These are phyloP conservation scores for Nyctanthes arbortristis DNA, from an alignment of 257 asterid genomes.

Conservation along the genomic window DNA sequence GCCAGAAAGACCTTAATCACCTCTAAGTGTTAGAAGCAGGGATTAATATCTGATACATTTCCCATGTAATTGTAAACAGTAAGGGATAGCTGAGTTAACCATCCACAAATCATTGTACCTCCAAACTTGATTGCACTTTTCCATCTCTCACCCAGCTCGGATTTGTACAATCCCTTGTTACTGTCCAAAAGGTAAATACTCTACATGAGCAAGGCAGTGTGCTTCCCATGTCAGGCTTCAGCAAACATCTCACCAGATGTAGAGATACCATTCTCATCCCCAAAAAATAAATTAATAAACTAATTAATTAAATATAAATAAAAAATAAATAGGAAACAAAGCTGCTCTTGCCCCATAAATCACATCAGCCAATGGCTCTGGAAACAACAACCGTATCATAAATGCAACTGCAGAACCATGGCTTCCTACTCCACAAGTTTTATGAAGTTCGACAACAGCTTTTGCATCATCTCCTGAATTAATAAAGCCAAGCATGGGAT, in stretches of 20 bases:
- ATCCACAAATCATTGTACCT: not conserved
- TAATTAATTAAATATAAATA: too few relatives aligned
- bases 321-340: too few relatives aligned
- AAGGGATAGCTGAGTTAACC: too few relatives aligned
- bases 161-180: too few relatives aligned
- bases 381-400: not conserved
- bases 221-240: too few relatives aligned
- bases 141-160: too few relatives aligned
- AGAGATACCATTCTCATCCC: too few relatives aligned
- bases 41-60: not conserved
- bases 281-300: too few relatives aligned
- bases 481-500: constrained; percentile 3
- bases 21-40: not conserved
- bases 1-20: not conserved
- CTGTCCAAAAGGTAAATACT: too few relatives aligned
- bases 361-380: not conserved
- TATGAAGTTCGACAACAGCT: constrained; percentile 8
- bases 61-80: too few relatives aligned
- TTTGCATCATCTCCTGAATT: constrained; percentile 27
- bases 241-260: too few relatives aligned
- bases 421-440: constrained; percentile 18
- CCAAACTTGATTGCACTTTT: not conserved
- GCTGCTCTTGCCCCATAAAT: not conserved
- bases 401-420: not conserved
- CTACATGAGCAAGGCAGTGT: too few relatives aligned